Percentiles rank a stretch among this genome's conserved stretches.
These are phyloP conservation scores for Beta macrorhiza DNA, from an alignment of 179 eudicot species.

Conservation along the genomic window DNA sequence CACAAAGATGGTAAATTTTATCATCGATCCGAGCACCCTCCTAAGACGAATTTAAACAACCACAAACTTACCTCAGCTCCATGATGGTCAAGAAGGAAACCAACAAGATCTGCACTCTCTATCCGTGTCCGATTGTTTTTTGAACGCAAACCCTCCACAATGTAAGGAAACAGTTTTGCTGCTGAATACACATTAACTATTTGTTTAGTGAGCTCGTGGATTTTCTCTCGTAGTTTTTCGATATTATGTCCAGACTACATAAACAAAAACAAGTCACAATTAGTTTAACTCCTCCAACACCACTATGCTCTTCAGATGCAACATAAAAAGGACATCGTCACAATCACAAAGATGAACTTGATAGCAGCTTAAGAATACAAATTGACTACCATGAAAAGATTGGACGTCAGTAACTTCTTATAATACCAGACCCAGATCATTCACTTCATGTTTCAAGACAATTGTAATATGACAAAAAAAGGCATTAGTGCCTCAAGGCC, in stretches of 20 bases:
- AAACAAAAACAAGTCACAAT: slow-evolving; percentile 16
- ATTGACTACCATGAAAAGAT: neutral
- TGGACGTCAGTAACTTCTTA: neutral
- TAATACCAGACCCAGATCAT: neutral
- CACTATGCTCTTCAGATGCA: slow-evolving; percentile 4
- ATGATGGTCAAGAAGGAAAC: slow-evolving; percentile 79
- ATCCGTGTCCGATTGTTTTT: slow-evolving; percentile 84
- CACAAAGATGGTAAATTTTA: slow-evolving; percentile 1
- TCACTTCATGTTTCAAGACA: neutral
- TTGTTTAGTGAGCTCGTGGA: slow-evolving; percentile 80
- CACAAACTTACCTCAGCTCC: slow-evolving; percentile 61
- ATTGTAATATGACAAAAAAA: neutral
- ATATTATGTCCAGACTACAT: slow-evolving; percentile 92
- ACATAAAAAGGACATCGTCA: neutral
- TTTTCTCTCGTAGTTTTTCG: slow-evolving; percentile 85
- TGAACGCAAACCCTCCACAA: slow-evolving; percentile 88
- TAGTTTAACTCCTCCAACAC: slow-evolving; percentile 5
- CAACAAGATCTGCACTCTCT: slow-evolving; percentile 82
- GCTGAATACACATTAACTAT: slow-evolving; percentile 70
- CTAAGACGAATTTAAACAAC: neutral
- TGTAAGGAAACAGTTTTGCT: slow-evolving; percentile 74
- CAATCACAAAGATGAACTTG: neutral
- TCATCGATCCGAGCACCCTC: neutral
- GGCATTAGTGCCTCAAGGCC: neutral
- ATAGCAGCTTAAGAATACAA: neutral